Percentiles rank a stretch among this genome's conserved stretches.
Evolutionary conservation across 768 basidiomycete species (phyloP).

Genomic region (Tulasnella calospora): DNA sequence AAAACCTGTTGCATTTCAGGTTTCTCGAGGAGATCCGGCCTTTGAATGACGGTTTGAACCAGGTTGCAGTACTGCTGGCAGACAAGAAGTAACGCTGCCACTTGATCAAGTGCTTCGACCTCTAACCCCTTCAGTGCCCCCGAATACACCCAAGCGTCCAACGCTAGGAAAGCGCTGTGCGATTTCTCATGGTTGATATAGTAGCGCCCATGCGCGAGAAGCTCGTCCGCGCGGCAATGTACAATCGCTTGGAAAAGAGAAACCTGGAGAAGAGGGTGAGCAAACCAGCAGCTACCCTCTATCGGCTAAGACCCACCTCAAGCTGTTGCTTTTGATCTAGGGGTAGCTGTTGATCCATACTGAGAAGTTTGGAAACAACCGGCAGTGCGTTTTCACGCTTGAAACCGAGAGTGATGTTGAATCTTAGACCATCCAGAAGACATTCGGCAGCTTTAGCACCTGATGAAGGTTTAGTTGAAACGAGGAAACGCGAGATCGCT

Average conservation of each 20-base stretch:
- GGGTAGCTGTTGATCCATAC: neutral
- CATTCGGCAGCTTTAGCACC: neutral
- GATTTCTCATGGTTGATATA: neutral
- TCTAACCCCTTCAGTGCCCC: neutral
- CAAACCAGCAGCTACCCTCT: neutral
- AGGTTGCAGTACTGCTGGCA: neutral
- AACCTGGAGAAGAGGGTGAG: neutral
- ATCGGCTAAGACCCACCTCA: no score
- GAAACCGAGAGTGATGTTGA: neutral
- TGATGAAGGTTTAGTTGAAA: neutral
- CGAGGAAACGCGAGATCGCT: neutral
- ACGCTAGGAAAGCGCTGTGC: neutral
- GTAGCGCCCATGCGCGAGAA: neutral
- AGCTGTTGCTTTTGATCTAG: neutral
- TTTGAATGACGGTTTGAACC: neutral
- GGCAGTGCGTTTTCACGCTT: neutral
- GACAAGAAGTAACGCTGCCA: neutral
- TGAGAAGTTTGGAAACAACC: neutral
- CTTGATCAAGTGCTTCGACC: neutral
- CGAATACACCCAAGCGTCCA: neutral
- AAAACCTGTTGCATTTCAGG: neutral
- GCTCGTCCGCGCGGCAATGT: neutral
- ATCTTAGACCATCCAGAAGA: slow-evolving; percentile 1
- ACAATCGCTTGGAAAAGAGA: neutral
- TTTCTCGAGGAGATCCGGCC: neutral